Evolutionary conservation across 2,329 filamentous ascomycete genomes (phyloP).

Genomic region (Pochonia chlamydosporia): DNA sequence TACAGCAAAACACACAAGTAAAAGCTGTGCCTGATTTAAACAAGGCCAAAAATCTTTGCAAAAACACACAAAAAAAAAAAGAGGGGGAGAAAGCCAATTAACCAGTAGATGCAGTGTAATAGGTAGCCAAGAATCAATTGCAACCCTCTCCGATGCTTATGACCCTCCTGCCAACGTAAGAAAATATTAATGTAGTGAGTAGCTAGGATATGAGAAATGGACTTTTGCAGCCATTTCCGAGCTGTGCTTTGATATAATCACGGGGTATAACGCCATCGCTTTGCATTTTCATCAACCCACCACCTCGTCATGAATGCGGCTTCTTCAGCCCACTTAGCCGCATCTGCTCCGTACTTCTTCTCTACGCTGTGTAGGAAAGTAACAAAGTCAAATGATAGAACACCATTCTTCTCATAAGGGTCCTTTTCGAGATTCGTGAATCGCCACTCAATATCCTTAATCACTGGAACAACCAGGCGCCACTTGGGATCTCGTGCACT

Average conservation of each 20-base stretch:
- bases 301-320: slow-evolving; percentile 25
- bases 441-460: slow-evolving; percentile 23
- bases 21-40: too few species aligned
- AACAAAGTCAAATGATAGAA: slow-evolving; percentile 20
- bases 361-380: slow-evolving; percentile 16
- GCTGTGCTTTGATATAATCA: neutral
- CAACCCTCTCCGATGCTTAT: too few species aligned
- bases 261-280: slow-evolving; percentile 23
- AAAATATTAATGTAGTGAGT: too few species aligned
- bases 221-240: too few species aligned
- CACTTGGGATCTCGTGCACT: slow-evolving; percentile 14
- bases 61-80: neutral
- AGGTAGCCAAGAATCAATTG: neutral
- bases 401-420: slow-evolving; percentile 19
- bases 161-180: too few species aligned
- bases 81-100: neutral
- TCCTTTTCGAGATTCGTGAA: slow-evolving; percentile 24
- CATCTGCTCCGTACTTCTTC: slow-evolving; percentile 17
- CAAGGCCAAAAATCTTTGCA: neutral
- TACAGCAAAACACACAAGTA: too few species aligned
- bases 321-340: slow-evolving; percentile 25
- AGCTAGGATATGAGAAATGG: too few species aligned
- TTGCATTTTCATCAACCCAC: slow-evolving; percentile 29
- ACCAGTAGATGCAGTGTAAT: neutral
- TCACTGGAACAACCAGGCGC: slow-evolving; percentile 18